Evolutionary conservation across 2,329 filamentous ascomycete genomes (phyloP).

Genomic region (Ascochyta lentis): DNA sequence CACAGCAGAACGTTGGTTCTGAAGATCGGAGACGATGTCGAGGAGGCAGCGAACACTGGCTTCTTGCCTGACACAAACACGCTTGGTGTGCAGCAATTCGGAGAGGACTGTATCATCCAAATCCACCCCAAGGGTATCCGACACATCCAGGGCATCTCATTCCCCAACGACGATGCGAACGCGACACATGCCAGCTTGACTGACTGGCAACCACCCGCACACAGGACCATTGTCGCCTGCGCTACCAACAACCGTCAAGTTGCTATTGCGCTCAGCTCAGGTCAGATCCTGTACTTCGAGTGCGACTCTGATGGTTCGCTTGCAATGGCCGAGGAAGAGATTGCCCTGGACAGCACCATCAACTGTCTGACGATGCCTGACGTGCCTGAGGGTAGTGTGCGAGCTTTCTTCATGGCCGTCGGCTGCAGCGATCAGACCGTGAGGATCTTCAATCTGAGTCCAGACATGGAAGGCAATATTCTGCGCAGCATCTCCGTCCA

Average conservation of each 20-base stretch:
- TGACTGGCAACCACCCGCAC: conserved; percentile 91
- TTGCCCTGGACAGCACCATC: conserved; percentile 93
- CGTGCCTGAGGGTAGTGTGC: conserved; percentile 85
- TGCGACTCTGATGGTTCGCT: conserved; percentile 91
- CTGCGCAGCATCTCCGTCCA: conserved; percentile 94
- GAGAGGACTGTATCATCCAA: conserved; percentile 90
- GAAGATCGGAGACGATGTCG: conserved; percentile 95
- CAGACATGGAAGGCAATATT: conserved; percentile 71
- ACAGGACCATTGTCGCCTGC: conserved; percentile 93
- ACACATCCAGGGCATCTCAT: conserved; percentile 74
- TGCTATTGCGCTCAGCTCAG: conserved; percentile 90
- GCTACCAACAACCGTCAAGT: conserved; percentile 94
- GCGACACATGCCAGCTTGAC: conserved; percentile 69
- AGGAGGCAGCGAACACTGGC: conserved; percentile 92
- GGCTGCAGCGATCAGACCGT: conserved; percentile 97
- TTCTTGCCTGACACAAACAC: conserved; percentile 90
- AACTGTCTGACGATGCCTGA: conserved; percentile 93
- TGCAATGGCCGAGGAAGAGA: conserved; percentile 91
- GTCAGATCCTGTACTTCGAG: conserved; percentile 97
- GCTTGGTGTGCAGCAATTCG: conserved; percentile 89
- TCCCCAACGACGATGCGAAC: conserved; percentile 31
- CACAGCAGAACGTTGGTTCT: conserved; percentile 88
- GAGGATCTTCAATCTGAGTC: conserved; percentile 86
- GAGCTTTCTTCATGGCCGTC: conserved; percentile 93
- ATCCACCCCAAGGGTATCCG: conserved; percentile 96